These are phyloP conservation scores for Colletotrichum sp. DNA, from an alignment of 2,329 filamentous ascomycete genomes.

Conservation along the genomic window DNA sequence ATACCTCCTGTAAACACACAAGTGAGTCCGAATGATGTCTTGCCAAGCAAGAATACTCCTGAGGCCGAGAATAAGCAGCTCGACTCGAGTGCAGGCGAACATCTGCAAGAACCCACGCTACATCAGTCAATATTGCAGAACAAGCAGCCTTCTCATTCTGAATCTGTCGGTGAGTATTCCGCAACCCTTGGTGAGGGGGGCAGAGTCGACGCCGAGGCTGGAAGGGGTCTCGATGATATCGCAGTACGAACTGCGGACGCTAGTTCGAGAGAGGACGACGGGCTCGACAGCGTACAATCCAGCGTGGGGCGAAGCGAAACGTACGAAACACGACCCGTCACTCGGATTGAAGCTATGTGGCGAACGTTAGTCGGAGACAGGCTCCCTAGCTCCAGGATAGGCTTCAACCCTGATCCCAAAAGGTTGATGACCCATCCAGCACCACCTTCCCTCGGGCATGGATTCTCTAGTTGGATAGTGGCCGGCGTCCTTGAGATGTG, in stretches of 20 bases:
- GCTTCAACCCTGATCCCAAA: not conserved
- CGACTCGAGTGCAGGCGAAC: too few relatives aligned
- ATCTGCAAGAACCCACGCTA: rapidly evolving
- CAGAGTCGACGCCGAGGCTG: rapidly evolving
- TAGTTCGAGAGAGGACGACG: too few relatives aligned
- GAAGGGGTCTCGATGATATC: not conserved
- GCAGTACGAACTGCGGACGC: too few relatives aligned
- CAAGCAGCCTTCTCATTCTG: not conserved
- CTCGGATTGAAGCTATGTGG: not conserved
- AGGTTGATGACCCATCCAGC: not conserved
- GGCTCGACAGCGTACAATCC: too few relatives aligned
- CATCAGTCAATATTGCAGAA: not conserved
- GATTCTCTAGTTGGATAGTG: not conserved
- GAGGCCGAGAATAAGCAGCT: too few relatives aligned
- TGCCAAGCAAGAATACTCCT: too few relatives aligned
- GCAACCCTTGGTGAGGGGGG: rapidly evolving
- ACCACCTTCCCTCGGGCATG: not conserved
- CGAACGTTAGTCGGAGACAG: not conserved
- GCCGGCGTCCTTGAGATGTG: not conserved
- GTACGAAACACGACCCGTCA: not conserved
- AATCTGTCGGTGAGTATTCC: not conserved
- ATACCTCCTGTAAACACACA: rapidly evolving
- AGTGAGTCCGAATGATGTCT: too few relatives aligned
- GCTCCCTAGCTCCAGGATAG: not conserved
- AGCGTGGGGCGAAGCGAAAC: too few relatives aligned